These are phyloP conservation scores for Agaricus blazei DNA, from an alignment of 768 basidiomycete genomes.

Conservation along the genomic window DNA sequence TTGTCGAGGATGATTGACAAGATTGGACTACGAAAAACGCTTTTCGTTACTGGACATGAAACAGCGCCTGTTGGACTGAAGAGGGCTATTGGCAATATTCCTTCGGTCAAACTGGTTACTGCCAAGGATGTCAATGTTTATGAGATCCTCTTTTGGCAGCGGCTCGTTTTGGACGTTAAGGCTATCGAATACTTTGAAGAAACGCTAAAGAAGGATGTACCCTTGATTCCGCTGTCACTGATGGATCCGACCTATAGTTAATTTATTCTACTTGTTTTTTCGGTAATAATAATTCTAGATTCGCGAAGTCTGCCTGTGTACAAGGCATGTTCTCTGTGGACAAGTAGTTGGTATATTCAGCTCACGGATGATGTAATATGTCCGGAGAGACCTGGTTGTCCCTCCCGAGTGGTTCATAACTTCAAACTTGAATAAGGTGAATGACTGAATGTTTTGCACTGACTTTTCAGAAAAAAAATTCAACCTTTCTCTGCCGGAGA, in stretches of 20 bases:
- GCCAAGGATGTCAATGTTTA: slow-evolving; percentile 72
- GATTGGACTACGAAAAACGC: slow-evolving; percentile 65
- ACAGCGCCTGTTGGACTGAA: slow-evolving; percentile 49
- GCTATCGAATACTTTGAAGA: slow-evolving; percentile 79
- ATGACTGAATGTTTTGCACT: too few relatives aligned
- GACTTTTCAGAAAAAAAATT: too few relatives aligned
- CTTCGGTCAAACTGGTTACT: slow-evolving; percentile 57
- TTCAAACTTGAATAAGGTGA: too few relatives aligned
- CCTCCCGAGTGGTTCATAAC: too few relatives aligned
- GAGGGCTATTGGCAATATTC: slow-evolving; percentile 66
- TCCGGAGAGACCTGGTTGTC: too few relatives aligned
- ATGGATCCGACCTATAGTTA: slow-evolving; percentile 3
- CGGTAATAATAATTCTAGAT: too few relatives aligned
- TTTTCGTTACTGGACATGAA: slow-evolving; percentile 69
- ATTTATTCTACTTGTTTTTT: neutral
- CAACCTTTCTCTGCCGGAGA: too few relatives aligned
- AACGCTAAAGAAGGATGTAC: slow-evolving; percentile 46
- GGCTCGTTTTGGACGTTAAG: slow-evolving; percentile 73
- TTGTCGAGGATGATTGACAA: slow-evolving; percentile 57
- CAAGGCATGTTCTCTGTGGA: neutral
- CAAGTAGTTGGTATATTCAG: neutral
- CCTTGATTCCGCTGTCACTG: slow-evolving; percentile 20
- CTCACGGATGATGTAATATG: neutral
- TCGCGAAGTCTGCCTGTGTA: too few relatives aligned
- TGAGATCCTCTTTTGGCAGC: slow-evolving; percentile 79